These are phyloP conservation scores for Chamaenerion angustifolium DNA, from an alignment of 345 rosid species.

Conservation along the genomic window DNA sequence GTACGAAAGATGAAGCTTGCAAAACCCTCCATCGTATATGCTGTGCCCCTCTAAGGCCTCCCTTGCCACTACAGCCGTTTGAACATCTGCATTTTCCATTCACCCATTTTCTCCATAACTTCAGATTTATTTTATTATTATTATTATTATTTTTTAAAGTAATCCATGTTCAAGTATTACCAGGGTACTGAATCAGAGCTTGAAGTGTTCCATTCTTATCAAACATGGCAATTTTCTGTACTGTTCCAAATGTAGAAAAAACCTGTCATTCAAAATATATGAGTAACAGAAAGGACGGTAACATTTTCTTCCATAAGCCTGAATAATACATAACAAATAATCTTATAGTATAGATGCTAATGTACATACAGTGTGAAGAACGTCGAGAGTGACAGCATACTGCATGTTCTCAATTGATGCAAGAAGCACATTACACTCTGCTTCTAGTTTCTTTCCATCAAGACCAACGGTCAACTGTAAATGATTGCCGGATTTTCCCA, in stretches of 20 bases:
- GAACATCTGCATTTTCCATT: slow-evolving; percentile 47
- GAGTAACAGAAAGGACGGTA: background rate
- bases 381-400: slow-evolving; percentile 95
- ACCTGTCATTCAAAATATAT: slow-evolving; percentile 28
- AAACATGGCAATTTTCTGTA: slow-evolving; percentile 98
- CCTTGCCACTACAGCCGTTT: slow-evolving; percentile 83
- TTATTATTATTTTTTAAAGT: too few species aligned
- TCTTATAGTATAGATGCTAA: background rate
- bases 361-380: slow-evolving; percentile 63
- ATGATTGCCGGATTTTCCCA: slow-evolving; percentile 2
- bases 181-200: slow-evolving; percentile 63
- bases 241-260: slow-evolving; percentile 83
- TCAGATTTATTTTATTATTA: too few species aligned
- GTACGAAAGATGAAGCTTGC: slow-evolving; percentile 92
- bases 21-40: slow-evolving; percentile 93
- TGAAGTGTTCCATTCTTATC: slow-evolving; percentile 95
- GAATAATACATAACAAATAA: slow-evolving; percentile 2
- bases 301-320: background rate
- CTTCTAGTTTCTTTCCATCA: slow-evolving; percentile 92
- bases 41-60: slow-evolving; percentile 98
- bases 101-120: background rate
- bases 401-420: slow-evolving; percentile 99
- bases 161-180: too few species aligned
- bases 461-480: slow-evolving; percentile 52
- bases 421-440: slow-evolving; percentile 96